Conservation (phyloP, 2,329 filamentous ascomycete genomes). For the Ophiostoma sp. region DNA sequence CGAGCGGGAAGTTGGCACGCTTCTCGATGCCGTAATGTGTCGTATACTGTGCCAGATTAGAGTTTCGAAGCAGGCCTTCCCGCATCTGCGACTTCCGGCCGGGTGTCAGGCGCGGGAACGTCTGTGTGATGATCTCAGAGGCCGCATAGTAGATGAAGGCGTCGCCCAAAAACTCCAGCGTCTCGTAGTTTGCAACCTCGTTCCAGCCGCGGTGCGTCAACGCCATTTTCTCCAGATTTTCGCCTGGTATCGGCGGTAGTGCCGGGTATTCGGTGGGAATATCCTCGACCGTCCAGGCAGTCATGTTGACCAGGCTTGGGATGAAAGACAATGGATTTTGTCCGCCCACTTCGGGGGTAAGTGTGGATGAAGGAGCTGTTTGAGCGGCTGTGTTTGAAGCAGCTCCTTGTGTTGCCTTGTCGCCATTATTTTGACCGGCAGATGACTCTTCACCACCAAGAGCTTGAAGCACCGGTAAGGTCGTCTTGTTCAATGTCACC, state of each 20-base stretch:
- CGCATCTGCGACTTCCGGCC: conserved; percentile 75
- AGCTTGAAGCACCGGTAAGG: conserved; percentile 36
- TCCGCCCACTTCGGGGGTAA: background rate
- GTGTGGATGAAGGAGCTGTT: background rate
- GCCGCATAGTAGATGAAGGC: conserved; percentile 74
- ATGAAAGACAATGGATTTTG: background rate
- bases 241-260: conserved; percentile 62
- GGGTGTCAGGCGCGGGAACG: conserved; percentile 63
- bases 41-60: conserved; percentile 70
- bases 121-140: conserved; percentile 69
- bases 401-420: background rate
- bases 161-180: conserved; percentile 86
- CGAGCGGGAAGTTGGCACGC: conserved; percentile 57
- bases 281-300: conserved; percentile 50
- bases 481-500: conserved; percentile 31
- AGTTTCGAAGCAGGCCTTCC: conserved; percentile 78
- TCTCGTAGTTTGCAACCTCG: conserved; percentile 66
- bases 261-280: conserved; percentile 53
- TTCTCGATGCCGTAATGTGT: conserved; percentile 69
- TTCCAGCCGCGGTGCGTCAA: conserved; percentile 63
- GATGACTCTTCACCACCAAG: conserved; percentile 3
- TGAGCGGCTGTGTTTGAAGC: background rate
- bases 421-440: background rate
- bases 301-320: conserved; percentile 28
- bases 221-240: conserved; percentile 59